phyloP scores from a whole-genome alignment of 441 rosid species.

The Adansonia rubrostipa region DNA sequence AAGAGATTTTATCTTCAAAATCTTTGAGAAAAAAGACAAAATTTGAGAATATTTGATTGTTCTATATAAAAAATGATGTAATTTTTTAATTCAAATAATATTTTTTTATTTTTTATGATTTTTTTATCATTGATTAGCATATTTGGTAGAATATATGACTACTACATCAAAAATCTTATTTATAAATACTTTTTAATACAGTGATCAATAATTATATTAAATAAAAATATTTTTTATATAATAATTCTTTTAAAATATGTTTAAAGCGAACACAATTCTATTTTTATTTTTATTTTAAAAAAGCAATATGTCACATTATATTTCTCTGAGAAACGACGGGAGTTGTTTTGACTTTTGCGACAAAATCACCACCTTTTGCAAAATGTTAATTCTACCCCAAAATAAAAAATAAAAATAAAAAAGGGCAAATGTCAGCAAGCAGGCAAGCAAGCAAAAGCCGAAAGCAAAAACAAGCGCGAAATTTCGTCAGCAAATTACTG shows the following conservation, averaged over 20 bases:
- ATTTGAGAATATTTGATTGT: not conserved
- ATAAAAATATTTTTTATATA: not conserved
- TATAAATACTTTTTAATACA: too few relatives aligned
- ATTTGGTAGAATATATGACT: too few relatives aligned
- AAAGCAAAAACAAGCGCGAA: not conserved
- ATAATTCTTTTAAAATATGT: not conserved
- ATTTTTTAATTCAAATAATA: not conserved
- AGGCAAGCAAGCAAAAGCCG: not conserved
- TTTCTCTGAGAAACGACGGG: not conserved
- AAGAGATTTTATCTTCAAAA: too few relatives aligned
- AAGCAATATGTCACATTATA: too few relatives aligned
- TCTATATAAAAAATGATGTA: not conserved
- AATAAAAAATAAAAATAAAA: too few relatives aligned
- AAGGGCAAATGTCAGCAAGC: not conserved
- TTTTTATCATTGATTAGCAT: too few relatives aligned
- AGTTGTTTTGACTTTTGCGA: not conserved
- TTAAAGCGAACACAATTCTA: not conserved
- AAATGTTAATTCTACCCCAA: conserved; percentile 4
- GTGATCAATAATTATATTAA: too few relatives aligned
- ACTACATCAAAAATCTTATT: too few relatives aligned
- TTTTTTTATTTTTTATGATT: too few relatives aligned
- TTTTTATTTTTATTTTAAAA: too few relatives aligned
- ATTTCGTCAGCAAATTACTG: not conserved
- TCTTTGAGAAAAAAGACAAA: not conserved
- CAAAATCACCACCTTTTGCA: not conserved